Conservation (phyloP, 1,284 basidiomycete genomes). For the Microbotryum lychnidis-dioicae region DNA sequence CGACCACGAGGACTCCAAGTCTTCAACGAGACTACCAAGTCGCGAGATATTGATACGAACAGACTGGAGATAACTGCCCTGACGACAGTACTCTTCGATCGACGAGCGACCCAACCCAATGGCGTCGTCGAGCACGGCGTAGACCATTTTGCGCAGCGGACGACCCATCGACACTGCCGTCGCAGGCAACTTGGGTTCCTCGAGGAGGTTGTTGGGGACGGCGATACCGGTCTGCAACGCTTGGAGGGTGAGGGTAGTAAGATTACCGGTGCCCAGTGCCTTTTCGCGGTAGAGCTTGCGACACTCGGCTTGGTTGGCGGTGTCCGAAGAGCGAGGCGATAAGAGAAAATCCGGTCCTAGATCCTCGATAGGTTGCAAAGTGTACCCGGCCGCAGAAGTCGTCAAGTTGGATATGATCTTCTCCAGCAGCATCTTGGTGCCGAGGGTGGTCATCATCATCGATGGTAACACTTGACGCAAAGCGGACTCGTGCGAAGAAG, state of each 20-base stretch:
- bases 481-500: constrained; percentile 1
- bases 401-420: constrained; percentile 13
- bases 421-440: too few relatives aligned
- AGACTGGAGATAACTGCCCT: constrained; percentile 1
- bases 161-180: constrained; percentile 51
- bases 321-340: constrained; percentile 7
- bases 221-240: constrained; percentile 20
- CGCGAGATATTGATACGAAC: neutral
- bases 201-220: constrained; percentile 6
- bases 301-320: neutral
- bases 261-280: constrained; percentile 6
- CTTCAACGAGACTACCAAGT: neutral
- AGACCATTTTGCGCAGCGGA: constrained; percentile 57
- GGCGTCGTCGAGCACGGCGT: constrained; percentile 58
- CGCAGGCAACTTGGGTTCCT: constrained; percentile 9
- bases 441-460: too few relatives aligned
- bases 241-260: constrained; percentile 15
- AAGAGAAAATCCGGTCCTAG: constrained; percentile 13
- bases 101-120: constrained; percentile 46
- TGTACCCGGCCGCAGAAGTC: constrained; percentile 14
- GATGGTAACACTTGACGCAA: too few relatives aligned
- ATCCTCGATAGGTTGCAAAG: constrained; percentile 5
- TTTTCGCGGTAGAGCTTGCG: constrained; percentile 4
- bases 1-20: neutral
- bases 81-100: constrained; percentile 14